These are phyloP conservation scores for Polygonum maritimum DNA, from an alignment of 148 eudicot genomes.

Conservation along the genomic window DNA sequence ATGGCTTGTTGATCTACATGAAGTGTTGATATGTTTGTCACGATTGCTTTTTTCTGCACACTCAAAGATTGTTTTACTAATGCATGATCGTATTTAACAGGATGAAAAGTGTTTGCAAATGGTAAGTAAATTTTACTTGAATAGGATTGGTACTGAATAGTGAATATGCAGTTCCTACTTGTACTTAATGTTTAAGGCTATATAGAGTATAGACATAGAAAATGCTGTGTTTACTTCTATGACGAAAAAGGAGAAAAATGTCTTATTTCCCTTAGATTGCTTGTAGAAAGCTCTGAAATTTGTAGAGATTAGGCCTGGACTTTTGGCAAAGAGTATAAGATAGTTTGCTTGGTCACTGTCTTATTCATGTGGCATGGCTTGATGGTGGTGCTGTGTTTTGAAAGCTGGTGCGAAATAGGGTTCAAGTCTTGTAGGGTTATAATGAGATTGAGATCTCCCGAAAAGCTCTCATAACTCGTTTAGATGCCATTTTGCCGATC, in stretches of 20 bases:
- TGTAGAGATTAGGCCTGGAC: neutral
- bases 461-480: neutral
- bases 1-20: neutral
- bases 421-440: neutral
- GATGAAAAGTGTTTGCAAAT: neutral
- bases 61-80: no score
- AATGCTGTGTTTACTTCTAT: neutral
- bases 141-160: neutral
- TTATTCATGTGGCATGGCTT: neutral
- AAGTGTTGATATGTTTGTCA: neutral
- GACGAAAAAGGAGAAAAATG: neutral
- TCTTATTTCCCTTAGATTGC: neutral
- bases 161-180: neutral
- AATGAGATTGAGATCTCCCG: neutral
- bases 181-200: neutral
- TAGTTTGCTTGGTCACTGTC: neutral
- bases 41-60: neutral
- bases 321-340: neutral
- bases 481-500: no score
- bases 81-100: neutral
- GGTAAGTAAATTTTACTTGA: neutral
- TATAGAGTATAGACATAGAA: no score
- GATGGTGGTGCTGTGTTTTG: neutral
- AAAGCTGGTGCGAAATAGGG: neutral
- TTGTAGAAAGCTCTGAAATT: neutral